phyloP scores from a whole-genome alignment of 2,329 filamentous ascomycete genomes.

The Capronia coronata region DNA sequence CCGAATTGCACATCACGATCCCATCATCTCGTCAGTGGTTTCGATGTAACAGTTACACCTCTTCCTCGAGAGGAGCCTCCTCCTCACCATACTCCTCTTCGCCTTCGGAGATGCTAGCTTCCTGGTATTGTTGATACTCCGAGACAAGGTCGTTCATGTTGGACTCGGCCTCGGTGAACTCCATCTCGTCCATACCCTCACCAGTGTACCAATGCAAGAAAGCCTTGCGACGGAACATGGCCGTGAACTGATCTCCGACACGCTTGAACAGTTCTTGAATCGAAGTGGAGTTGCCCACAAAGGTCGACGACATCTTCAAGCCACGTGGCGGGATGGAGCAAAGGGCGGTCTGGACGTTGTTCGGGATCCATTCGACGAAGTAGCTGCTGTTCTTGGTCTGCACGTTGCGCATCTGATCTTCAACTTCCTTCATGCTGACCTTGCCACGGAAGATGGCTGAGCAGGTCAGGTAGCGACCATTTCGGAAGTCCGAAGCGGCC shows the following conservation, averaged over 20 bases:
- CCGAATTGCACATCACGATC: slow-evolving; percentile 2
- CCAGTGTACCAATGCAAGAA: slow-evolving; percentile 99
- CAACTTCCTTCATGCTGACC: slow-evolving; percentile 99
- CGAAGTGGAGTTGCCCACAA: slow-evolving; percentile 97
- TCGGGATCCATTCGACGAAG: slow-evolving; percentile 99
- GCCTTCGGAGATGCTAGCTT: slow-evolving; percentile 92
- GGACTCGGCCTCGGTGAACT: slow-evolving; percentile 99
- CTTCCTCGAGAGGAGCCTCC: slow-evolving; percentile 24
- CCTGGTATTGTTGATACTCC: slow-evolving; percentile 99
- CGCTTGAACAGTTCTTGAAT: slow-evolving; percentile 99
- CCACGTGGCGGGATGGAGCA: slow-evolving; percentile 97
- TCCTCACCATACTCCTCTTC: slow-evolving; percentile 70
- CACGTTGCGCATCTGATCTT: slow-evolving; percentile 99
- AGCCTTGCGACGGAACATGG: slow-evolving; percentile 99
- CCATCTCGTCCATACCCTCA: slow-evolving; percentile 99
- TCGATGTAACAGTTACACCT: slow-evolving; percentile 16
- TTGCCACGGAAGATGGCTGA: slow-evolving; percentile 99
- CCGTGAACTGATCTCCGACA: slow-evolving; percentile 98
- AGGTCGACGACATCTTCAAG: slow-evolving; percentile 98
- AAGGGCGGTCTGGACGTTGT: slow-evolving; percentile 99
- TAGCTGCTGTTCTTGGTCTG: slow-evolving; percentile 99
- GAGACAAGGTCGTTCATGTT: slow-evolving; percentile 99
- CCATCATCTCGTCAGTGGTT: slow-evolving; percentile 2
- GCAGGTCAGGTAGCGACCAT: slow-evolving; percentile 98
- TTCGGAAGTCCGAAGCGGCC: slow-evolving; percentile 99